Percentiles rank a stretch among this genome's conserved stretches.
These are phyloP conservation scores for Pochonia chlamydosporia DNA, from an alignment of 2,329 filamentous ascomycete genomes.

Conservation along the genomic window DNA sequence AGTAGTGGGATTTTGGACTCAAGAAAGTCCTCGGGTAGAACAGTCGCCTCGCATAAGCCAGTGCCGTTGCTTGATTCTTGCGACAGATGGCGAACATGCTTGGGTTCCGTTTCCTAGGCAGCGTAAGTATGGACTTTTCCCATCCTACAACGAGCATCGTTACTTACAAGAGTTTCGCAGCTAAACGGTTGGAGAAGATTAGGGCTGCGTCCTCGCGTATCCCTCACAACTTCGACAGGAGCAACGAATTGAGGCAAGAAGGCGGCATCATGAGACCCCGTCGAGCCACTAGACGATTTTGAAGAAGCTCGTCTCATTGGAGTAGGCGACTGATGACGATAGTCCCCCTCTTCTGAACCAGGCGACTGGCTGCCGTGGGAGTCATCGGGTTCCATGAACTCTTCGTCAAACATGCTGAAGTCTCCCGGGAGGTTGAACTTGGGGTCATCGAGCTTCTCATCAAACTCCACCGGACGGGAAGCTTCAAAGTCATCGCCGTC, in stretches of 20 bases:
- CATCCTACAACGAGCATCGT: neutral
- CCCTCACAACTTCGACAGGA: neutral
- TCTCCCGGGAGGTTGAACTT: slow-evolving; percentile 22
- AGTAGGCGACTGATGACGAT: slow-evolving; percentile 8
- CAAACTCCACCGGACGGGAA: slow-evolving; percentile 24
- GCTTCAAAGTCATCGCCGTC: slow-evolving; percentile 18
- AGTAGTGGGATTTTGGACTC: neutral
- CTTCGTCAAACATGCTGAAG: slow-evolving; percentile 8
- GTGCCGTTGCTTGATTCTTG: neutral
- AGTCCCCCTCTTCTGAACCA: neutral
- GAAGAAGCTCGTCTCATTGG: slow-evolving; percentile 4
- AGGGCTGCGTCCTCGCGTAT: neutral
- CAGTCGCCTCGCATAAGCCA: neutral
- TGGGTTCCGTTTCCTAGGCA: neutral
- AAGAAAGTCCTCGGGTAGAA: slow-evolving; percentile 3
- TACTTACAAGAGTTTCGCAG: slow-evolving; percentile 2
- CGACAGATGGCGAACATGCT: neutral
- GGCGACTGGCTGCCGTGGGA: slow-evolving; percentile 4
- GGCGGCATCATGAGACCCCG: neutral
- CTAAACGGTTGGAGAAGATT: neutral
- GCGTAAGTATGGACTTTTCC: neutral
- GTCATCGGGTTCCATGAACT: slow-evolving; percentile 1
- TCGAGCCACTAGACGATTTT: neutral
- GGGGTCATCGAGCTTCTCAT: slow-evolving; percentile 26
- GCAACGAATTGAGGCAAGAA: neutral